phyloP scores from a whole-genome alignment of 2,329 filamentous ascomycete genomes.

The Madurella mycetomatis region DNA sequence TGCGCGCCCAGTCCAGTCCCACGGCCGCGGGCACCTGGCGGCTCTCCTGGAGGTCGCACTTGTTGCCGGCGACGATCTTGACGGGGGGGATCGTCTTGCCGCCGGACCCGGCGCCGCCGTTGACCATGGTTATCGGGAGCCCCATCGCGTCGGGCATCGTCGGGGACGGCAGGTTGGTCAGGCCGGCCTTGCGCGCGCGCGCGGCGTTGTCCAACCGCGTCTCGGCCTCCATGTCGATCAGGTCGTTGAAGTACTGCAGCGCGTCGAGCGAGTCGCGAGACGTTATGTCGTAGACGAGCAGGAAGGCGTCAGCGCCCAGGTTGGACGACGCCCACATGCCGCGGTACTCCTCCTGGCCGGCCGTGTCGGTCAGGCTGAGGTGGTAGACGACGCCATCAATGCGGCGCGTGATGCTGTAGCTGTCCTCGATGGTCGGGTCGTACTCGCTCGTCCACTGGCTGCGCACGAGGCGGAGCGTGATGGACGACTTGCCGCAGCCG shows the following conservation, averaged over 20 bases:
- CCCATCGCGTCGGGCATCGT: conserved; percentile 16
- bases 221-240: conserved; percentile 80
- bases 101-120: conserved; percentile 33
- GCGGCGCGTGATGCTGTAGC: conserved; percentile 74
- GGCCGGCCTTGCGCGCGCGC: conserved; percentile 45
- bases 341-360: conserved; percentile 86
- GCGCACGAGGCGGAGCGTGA: conserved; percentile 76
- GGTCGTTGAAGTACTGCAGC: conserved; percentile 73
- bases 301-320: conserved; percentile 74
- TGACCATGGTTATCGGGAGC: conserved; percentile 11
- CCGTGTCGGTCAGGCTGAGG: conserved; percentile 75
- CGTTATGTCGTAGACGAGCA: conserved; percentile 86
- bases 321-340: conserved; percentile 80
- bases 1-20: conserved; percentile 73
- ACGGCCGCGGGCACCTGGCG: conserved; percentile 64
- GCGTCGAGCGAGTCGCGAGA: conserved; percentile 62
- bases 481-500: conserved; percentile 79
- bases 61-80: conserved; percentile 82
- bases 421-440: conserved; percentile 78
- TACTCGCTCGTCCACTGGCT: conserved; percentile 82
- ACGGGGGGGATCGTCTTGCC: conserved; percentile 61
- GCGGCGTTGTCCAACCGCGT: conserved; percentile 59
- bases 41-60: conserved; percentile 71
- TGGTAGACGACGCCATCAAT: conserved; percentile 79
- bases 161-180: conserved; percentile 28